phyloP scores from a whole-genome alignment of 371 early-diverging fungal genomes.

The Syncephalastrum monosporum region DNA sequence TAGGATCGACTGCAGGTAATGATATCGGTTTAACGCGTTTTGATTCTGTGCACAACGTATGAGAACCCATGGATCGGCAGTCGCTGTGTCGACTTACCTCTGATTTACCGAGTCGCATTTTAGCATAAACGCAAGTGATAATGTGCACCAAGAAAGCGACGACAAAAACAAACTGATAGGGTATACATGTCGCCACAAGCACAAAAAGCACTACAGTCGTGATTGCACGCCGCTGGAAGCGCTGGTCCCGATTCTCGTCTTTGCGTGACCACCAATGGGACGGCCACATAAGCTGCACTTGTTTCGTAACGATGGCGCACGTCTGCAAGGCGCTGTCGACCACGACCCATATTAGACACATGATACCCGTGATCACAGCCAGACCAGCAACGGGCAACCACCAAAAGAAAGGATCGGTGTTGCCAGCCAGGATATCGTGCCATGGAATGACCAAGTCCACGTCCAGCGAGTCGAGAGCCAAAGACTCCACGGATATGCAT shows the following conservation, averaged over 20 bases:
- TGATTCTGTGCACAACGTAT: too few species aligned
- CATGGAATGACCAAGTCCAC: constrained; percentile 24
- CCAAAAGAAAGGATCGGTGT: constrained; percentile 64
- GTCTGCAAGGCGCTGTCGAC: constrained; percentile 22
- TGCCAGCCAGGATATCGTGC: constrained; percentile 53
- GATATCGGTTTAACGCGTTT: constrained; percentile 49
- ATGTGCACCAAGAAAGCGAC: constrained; percentile 76
- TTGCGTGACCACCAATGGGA: constrained; percentile 17
- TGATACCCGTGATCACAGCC: constrained; percentile 50
- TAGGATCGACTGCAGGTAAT: constrained; percentile 59
- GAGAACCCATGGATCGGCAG: too few species aligned
- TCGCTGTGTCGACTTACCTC: constrained; percentile 6
- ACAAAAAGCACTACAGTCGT: constrained; percentile 58
- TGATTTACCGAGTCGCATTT: constrained; percentile 41
- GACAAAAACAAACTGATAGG: constrained; percentile 83
- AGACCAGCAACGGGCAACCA: constrained; percentile 59
- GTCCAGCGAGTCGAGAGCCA: constrained; percentile 16
- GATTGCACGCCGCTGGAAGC: constrained; percentile 52
- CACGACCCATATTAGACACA: constrained; percentile 50
- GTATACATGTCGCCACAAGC: constrained; percentile 73
- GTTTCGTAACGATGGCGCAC: constrained; percentile 4
- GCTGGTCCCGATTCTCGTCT: constrained; percentile 33
- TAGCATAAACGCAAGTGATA: constrained; percentile 52
- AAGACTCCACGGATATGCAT: constrained; percentile 28
- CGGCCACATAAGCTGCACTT: too few species aligned